These are phyloP conservation scores for Martensiomyces pterosporus DNA, from an alignment of 192 early-diverging fungal genomes.

Conservation along the genomic window DNA sequence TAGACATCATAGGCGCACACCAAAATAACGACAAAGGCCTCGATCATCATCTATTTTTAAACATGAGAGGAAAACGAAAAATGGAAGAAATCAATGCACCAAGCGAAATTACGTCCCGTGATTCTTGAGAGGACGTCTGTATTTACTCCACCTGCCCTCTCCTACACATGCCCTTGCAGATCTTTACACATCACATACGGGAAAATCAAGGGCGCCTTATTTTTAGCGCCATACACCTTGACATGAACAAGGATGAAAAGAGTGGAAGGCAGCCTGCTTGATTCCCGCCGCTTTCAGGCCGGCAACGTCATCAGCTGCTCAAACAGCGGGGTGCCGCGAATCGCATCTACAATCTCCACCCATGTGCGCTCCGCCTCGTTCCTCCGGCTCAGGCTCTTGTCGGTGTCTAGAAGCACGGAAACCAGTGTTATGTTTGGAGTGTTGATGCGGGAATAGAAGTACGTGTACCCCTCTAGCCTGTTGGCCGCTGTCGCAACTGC, in stretches of 20 bases:
- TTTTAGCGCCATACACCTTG: too few relatives aligned
- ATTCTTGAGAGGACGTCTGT: too few relatives aligned
- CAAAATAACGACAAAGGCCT: too few relatives aligned
- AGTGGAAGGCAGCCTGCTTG: background rate
- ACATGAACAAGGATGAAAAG: constrained; percentile 1
- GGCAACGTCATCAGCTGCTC: constrained; percentile 27
- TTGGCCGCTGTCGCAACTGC: constrained; percentile 12
- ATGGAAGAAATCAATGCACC: constrained; percentile 10
- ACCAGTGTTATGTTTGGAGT: constrained; percentile 40
- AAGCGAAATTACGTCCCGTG: too few relatives aligned
- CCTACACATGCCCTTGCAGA: too few relatives aligned
- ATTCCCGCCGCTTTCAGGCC: constrained; percentile 5
- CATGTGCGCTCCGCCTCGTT: constrained; percentile 42
- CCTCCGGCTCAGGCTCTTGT: constrained; percentile 33
- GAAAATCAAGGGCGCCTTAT: constrained; percentile 6
- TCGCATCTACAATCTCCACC: constrained; percentile 33
- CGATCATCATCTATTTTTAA: background rate
- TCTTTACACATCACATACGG: background rate
- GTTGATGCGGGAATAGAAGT: constrained; percentile 42
- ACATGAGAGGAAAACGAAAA: background rate
- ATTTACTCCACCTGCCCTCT: too few relatives aligned
- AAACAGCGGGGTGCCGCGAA: constrained; percentile 38
- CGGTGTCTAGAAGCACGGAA: constrained; percentile 35
- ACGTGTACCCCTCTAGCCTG: constrained; percentile 36
- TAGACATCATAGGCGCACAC: too few relatives aligned